A percentile compares a stretch with the other conserved stretches of the same genome.
Conservation (phyloP, 306 rosid genomes). For the Rosa multiflora region DNA sequence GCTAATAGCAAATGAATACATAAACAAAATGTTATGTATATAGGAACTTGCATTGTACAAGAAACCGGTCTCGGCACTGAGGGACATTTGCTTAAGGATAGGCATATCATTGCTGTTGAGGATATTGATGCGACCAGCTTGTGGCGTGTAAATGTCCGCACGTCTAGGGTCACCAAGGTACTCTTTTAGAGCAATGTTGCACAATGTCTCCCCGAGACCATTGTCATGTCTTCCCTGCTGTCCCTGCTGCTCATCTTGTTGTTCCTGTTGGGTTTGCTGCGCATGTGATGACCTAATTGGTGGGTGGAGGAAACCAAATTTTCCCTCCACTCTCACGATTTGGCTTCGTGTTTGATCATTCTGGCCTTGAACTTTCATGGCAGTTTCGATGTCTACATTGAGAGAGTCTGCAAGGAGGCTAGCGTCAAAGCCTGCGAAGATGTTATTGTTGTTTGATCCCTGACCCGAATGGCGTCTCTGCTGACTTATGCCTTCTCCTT, state of each 20-base stretch:
- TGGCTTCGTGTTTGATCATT: conserved; percentile 18
- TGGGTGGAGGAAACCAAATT: conserved; percentile 36
- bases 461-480: background rate
- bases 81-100: conserved; percentile 17
- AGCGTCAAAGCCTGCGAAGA: conserved; percentile 36
- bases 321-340: conserved; percentile 36
- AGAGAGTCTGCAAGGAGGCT: conserved; percentile 34
- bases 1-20: background rate
- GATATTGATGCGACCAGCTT: conserved; percentile 29
- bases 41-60: conserved; percentile 24
- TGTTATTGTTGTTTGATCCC: conserved; percentile 26
- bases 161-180: conserved; percentile 26
- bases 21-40: background rate
- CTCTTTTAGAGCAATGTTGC: conserved; percentile 14
- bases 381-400: conserved; percentile 22
- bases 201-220: conserved; percentile 24
- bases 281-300: conserved; percentile 3
- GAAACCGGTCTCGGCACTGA: conserved; percentile 32
- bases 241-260: background rate
- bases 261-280: conserved; percentile 1
- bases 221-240: conserved; percentile 1
- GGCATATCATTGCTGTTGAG: conserved; percentile 31
- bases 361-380: conserved; percentile 26
- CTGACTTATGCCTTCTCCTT: background rate
- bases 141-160: conserved; percentile 26